phyloP scores from a whole-genome alignment of 306 rosid genomes.

The Cucumis hystrix region DNA sequence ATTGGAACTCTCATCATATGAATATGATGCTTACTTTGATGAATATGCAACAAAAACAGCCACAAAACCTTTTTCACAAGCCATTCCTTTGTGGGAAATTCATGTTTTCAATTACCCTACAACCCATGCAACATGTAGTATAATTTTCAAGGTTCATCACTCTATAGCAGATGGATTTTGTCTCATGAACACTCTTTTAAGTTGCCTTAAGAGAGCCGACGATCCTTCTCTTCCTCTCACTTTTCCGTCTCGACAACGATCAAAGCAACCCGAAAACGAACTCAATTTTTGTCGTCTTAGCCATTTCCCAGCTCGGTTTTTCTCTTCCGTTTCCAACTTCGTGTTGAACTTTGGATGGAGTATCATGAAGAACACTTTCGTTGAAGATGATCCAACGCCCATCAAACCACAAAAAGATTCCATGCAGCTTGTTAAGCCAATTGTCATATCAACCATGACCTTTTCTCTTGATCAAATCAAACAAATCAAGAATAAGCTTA shows the following conservation, averaged over 20 bases:
- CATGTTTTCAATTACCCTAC: constrained; percentile 45
- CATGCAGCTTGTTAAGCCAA: constrained; percentile 18
- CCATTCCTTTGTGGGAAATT: constrained; percentile 45
- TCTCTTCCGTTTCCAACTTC: constrained; percentile 20
- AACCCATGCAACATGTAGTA: constrained; percentile 13
- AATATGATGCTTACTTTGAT: constrained; percentile 17
- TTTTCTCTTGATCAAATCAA: constrained; percentile 40
- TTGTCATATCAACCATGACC: constrained; percentile 20
- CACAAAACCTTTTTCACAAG: constrained; percentile 16
- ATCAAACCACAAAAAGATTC: constrained; percentile 26
- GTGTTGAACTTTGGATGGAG: constrained; percentile 30
- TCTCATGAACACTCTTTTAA: constrained; percentile 55
- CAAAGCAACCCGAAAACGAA: neutral
- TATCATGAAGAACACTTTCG: constrained; percentile 21
- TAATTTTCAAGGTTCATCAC: constrained; percentile 45
- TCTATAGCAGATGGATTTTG: constrained; percentile 63
- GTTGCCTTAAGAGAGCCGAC: constrained; percentile 35
- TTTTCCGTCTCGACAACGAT: constrained; percentile 25
- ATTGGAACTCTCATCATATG: neutral
- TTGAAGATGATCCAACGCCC: constrained; percentile 42
- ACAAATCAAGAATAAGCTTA: constrained; percentile 37
- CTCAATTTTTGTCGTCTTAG: neutral
- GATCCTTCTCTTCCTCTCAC: constrained; percentile 42
- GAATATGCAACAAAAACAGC: constrained; percentile 30
- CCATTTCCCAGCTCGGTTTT: neutral